Conservation (phyloP, 768 basidiomycete genomes). For the Roridomyces roridus region DNA sequence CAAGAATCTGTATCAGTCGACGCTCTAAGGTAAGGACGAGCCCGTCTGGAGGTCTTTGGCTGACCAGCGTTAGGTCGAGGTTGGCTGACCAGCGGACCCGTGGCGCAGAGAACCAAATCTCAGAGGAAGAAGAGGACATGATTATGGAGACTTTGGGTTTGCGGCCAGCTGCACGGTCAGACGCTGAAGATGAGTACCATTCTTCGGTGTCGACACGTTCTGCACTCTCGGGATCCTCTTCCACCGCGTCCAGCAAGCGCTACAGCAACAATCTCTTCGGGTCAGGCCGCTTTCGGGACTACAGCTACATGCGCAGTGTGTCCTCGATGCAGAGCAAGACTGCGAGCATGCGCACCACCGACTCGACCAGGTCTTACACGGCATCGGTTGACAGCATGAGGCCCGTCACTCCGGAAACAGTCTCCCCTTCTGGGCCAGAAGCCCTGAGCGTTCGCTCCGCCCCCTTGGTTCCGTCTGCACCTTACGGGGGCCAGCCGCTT, state of each 20-base stretch:
- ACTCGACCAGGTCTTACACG: slow-evolving; percentile 24
- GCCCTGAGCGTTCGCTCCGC: slow-evolving; percentile 46
- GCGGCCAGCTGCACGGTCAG: slow-evolving; percentile 37
- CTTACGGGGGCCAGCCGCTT: slow-evolving; percentile 42
- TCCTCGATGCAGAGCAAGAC: slow-evolving; percentile 48
- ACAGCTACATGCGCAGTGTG: slow-evolving; percentile 68
- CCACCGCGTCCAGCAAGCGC: slow-evolving; percentile 64
- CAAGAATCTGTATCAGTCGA: slow-evolving; percentile 72
- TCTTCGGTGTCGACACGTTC: slow-evolving; percentile 37
- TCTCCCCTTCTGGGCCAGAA: slow-evolving; percentile 50
- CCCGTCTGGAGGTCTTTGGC: too few species aligned
- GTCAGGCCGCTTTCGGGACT: slow-evolving; percentile 79
- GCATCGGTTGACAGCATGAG: slow-evolving; percentile 56
- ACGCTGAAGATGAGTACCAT: slow-evolving; percentile 35
- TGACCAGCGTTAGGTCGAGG: slow-evolving; percentile 71
- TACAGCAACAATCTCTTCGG: slow-evolving; percentile 90
- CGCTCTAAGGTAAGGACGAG: slow-evolving; percentile 63
- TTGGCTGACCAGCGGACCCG: slow-evolving; percentile 80
- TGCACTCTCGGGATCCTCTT: slow-evolving; percentile 49
- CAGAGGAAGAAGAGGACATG: slow-evolving; percentile 88
- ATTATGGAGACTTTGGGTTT: slow-evolving; percentile 75
- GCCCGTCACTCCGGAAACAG: slow-evolving; percentile 63
- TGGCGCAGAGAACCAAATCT: slow-evolving; percentile 70
- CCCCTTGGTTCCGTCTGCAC: slow-evolving; percentile 43
- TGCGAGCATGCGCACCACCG: slow-evolving; percentile 48